phyloP scores from a whole-genome alignment of 768 basidiomycete genomes.

The Hygrophoropsis aurantiaca region DNA sequence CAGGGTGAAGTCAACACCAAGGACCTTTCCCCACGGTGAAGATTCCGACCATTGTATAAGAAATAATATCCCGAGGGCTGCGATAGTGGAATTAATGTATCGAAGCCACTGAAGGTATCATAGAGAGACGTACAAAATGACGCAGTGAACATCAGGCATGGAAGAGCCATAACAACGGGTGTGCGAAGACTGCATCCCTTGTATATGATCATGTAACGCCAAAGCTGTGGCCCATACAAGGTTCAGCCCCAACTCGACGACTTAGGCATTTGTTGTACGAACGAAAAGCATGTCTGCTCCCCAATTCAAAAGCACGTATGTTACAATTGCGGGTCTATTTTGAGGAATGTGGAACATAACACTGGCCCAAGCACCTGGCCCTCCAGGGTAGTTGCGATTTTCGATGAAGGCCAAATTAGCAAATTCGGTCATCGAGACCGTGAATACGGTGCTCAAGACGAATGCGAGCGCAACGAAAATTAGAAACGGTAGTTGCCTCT shows the following conservation, averaged over 20 bases:
- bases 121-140: neutral
- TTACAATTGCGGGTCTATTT: conserved; percentile 9
- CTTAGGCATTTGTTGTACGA: no score
- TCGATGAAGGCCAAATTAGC: conserved; percentile 30
- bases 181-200: neutral
- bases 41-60: no score
- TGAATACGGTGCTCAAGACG: no score
- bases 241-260: no score
- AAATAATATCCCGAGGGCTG: neutral
- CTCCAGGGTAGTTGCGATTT: conserved; percentile 29
- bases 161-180: neutral
- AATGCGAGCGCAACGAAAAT: no score
- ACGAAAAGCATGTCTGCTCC: no score
- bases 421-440: conserved; percentile 20
- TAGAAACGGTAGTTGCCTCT: no score
- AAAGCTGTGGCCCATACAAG: neutral
- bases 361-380: conserved; percentile 24
- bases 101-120: no score
- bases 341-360: conserved; percentile 20
- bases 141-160: neutral
- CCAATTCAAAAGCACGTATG: conserved; percentile 6
- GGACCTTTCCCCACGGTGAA: no score
- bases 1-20: conserved; percentile 8
- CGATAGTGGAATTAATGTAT: neutral
- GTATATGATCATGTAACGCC: conserved; percentile 3